Evolutionary conservation across 768 basidiomycete species (phyloP), one percentile per base, ranked within the genome.

Genomic region (Rhodotorula kratochvilovae): DNA sequence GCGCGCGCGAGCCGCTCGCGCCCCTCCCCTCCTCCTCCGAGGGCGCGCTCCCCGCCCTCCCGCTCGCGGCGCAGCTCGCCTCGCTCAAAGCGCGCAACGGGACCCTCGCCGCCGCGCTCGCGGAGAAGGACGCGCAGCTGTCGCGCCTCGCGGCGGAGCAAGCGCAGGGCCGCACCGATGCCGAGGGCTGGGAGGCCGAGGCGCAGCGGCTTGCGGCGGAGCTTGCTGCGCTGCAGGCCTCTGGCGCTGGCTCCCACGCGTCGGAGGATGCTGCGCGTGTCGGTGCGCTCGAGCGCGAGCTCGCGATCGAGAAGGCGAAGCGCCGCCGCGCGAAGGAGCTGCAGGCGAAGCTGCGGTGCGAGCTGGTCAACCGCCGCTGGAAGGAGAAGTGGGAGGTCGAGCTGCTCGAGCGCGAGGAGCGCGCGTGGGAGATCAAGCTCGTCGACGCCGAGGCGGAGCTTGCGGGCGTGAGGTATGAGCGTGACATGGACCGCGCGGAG

Each of bases 111-210:
- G 39, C 42, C 36, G 15, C 45, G 7, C 63, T 66, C 50, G 55
- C 43, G 12, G 36, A 51, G 10, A 43, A 53, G 29, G 36, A 54
- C 25, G 43, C 35, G 6, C 61, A 62, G 29, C 67, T 74, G 31
- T 5, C 12, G 36, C 35, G 56, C 39, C 63, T 74, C 33, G 69
- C 67, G 45, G 63, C 43, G 25, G 66, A 51, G n/a, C 55, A 45
- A 13, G 61, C 46, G 16, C 25, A 27, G 25, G 35, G 55, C 13
- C 33, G 50, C 21, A 35, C 48, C 7, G 72, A 74, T 15, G 65
- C 61, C 13, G 73, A 75, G 50, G 73, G 73, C 19, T 75, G 73
- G 73, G 70, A 75, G 53, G 70, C 70, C 10, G 73, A 75, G 60
- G 70, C 70, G 10, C 56, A 53, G 31, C 25, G 59, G 33, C 42